These are phyloP conservation scores for Thelonectria discophora DNA, from an alignment of 2,329 filamentous ascomycete species.

Conservation along the genomic window DNA sequence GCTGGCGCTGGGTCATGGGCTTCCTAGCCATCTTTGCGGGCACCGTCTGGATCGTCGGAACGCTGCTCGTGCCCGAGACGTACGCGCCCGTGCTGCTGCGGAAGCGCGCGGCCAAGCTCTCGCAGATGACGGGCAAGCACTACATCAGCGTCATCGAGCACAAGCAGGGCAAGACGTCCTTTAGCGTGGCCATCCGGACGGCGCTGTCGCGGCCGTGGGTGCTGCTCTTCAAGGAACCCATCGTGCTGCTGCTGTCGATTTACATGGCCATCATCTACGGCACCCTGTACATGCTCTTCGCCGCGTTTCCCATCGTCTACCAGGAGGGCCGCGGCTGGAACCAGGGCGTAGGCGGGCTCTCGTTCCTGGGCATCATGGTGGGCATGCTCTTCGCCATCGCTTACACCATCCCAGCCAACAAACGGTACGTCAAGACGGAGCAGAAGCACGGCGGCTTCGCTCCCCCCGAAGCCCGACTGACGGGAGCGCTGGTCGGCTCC, in stretches of 20 bases:
- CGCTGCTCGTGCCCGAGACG: constrained; percentile 11
- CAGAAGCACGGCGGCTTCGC: constrained; percentile 11
- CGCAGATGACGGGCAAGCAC: constrained; percentile 17
- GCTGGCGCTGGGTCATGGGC: constrained; percentile 20
- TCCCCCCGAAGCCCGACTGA: constrained; percentile 11
- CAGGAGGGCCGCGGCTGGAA: constrained; percentile 14
- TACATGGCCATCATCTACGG: constrained; percentile 21
- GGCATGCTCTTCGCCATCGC: constrained; percentile 12
- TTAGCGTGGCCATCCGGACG: constrained; percentile 5
- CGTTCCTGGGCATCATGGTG: constrained; percentile 17
- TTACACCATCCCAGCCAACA: constrained; percentile 15
- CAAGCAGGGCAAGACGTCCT: constrained; percentile 7
- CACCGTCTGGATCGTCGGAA: constrained; percentile 10
- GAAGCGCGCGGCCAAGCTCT: constrained; percentile 5
- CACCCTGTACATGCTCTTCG: constrained; percentile 16
- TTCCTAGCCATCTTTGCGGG: constrained; percentile 15
- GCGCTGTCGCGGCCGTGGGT: constrained; percentile 15
- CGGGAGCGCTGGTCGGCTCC: constrained; percentile 6
- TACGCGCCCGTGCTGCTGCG: constrained; percentile 11
- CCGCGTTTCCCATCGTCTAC: constrained; percentile 18
- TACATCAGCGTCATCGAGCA: constrained; percentile 10
- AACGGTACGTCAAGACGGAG: constrained; percentile 3
- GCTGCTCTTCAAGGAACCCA: constrained; percentile 15
- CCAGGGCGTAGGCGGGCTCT: constrained; percentile 10
- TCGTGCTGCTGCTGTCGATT: constrained; percentile 11